Percentiles rank a stretch among this genome's conserved stretches.
Conservation (phyloP, 345 rosid genomes). For the Rhizophora apiculata region DNA sequence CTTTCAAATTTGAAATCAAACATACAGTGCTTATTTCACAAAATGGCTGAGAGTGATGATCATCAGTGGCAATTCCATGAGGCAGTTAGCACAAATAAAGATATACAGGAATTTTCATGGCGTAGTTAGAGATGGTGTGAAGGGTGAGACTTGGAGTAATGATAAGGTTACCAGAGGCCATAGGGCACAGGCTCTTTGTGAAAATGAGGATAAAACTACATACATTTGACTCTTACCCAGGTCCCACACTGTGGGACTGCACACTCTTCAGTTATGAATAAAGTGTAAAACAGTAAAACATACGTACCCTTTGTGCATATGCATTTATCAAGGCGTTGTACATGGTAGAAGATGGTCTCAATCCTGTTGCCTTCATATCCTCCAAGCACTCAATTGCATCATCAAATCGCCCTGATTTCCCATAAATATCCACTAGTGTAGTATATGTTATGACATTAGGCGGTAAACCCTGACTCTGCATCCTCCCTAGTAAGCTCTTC, state of each 20-base stretch:
- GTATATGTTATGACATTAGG: constrained; percentile 81
- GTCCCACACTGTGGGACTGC: no score
- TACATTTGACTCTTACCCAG: no score
- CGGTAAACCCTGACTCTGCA: constrained; percentile 63
- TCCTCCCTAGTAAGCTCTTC: constrained; percentile 57
- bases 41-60: no score
- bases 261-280: no score
- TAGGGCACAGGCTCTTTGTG: no score
- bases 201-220: no score
- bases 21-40: not conserved
- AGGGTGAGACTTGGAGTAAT: no score
- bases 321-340: constrained; percentile 96
- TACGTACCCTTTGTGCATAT: constrained; percentile 97
- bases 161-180: no score
- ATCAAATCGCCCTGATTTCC: constrained; percentile 75
- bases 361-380: constrained; percentile 74
- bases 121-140: no score
- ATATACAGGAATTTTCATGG: no score
- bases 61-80: no score
- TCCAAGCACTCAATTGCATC: constrained; percentile 90
- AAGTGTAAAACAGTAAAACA: constrained; percentile 1
- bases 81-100: no score
- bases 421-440: constrained; percentile 82
- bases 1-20: not conserved
- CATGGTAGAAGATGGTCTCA: constrained; percentile 80